These are phyloP conservation scores for Chytriomyces hyalinus DNA, from an alignment of 192 early-diverging fungal species.

Conservation along the genomic window DNA sequence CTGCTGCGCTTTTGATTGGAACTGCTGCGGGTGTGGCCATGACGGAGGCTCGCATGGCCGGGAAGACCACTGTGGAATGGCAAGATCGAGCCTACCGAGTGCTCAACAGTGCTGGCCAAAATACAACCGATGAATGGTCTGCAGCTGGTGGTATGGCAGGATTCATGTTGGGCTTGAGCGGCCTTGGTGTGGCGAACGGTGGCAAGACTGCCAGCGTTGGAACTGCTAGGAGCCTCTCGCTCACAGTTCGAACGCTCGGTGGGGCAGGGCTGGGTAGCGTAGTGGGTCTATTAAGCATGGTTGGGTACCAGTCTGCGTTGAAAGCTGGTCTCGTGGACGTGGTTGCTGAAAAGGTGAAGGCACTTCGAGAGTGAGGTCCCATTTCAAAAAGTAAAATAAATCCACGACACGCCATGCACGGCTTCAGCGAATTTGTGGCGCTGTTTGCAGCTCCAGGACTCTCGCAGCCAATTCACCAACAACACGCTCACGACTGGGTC, in stretches of 20 bases:
- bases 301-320: background rate
- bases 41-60: slow-evolving; percentile 17
- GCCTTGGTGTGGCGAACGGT: too few species aligned
- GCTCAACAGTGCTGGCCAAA: slow-evolving; percentile 22
- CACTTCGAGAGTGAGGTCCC: background rate
- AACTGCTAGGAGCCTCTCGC: background rate
- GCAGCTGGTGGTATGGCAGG: slow-evolving; percentile 14
- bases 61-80: slow-evolving; percentile 19
- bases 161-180: background rate
- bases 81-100: slow-evolving; percentile 27
- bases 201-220: background rate
- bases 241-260: slow-evolving; percentile 11
- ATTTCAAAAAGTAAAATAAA: background rate
- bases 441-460: too few species aligned
- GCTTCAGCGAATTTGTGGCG: too few species aligned
- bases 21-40: slow-evolving; percentile 11
- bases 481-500: slow-evolving; percentile 1
- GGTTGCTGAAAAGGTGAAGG: slow-evolving; percentile 1
- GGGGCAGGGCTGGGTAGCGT: slow-evolving; percentile 21
- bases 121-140: slow-evolving; percentile 10
- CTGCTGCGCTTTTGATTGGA: slow-evolving; percentile 24
- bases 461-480: too few species aligned
- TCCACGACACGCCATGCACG: too few species aligned
- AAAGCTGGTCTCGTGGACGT: slow-evolving; percentile 11
- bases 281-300: slow-evolving; percentile 3